Conservation (phyloP, 2,329 filamentous ascomycete genomes). For the Aspergillus bombycis region DNA sequence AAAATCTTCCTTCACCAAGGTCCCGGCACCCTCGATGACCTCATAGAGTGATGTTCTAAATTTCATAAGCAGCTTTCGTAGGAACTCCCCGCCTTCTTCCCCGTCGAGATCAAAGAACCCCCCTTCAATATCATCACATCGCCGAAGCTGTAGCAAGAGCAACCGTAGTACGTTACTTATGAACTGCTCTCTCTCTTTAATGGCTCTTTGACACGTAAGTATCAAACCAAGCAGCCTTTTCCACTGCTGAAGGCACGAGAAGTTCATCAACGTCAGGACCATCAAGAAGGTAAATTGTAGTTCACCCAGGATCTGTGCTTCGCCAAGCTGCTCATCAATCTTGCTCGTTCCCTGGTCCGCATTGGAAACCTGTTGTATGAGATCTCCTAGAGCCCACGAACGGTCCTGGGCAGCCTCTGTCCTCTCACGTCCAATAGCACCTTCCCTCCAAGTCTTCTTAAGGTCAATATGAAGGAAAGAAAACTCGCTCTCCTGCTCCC, state of each 20-base stretch:
- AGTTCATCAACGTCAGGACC: slow-evolving; percentile 66
- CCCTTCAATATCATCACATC: slow-evolving; percentile 62
- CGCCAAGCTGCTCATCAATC: slow-evolving; percentile 34
- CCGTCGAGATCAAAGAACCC: slow-evolving; percentile 62
- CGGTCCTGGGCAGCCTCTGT: slow-evolving; percentile 66
- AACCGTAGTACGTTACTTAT: slow-evolving; percentile 56
- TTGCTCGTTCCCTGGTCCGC: slow-evolving; percentile 17
- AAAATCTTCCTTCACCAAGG: slow-evolving; percentile 54
- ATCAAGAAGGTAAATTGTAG: slow-evolving; percentile 66
- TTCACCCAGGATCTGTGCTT: slow-evolving; percentile 57
- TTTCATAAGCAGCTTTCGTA: slow-evolving; percentile 55
- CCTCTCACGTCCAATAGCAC: slow-evolving; percentile 63
- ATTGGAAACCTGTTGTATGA: slow-evolving; percentile 46
- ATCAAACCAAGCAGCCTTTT: slow-evolving; percentile 61
- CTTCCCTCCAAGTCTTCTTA: slow-evolving; percentile 64
- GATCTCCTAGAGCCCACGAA: slow-evolving; percentile 62
- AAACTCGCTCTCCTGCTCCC: slow-evolving; percentile 51
- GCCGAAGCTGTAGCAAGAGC: slow-evolving; percentile 57
- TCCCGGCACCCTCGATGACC: slow-evolving; percentile 39
- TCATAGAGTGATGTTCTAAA: slow-evolving; percentile 58
- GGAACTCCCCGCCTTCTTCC: slow-evolving; percentile 55
- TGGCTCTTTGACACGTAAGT: slow-evolving; percentile 59
- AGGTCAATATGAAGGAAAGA: slow-evolving; percentile 62
- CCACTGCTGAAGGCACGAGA: slow-evolving; percentile 68
- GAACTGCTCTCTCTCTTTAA: slow-evolving; percentile 51